Evolutionary conservation across 1,284 basidiomycete species (phyloP).

Genomic region (Volvariella volvacea): DNA sequence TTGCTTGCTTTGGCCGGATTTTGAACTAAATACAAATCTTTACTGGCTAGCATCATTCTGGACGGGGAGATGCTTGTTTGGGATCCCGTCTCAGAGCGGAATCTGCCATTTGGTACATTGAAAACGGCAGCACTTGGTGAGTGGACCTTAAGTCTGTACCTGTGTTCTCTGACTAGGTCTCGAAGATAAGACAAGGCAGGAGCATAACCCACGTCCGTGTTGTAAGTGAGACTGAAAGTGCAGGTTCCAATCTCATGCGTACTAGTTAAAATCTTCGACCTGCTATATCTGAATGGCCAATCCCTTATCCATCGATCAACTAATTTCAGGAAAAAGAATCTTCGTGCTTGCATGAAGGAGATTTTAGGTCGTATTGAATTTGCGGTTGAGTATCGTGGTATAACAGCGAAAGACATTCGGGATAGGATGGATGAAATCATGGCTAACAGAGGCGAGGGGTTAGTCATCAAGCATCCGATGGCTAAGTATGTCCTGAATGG

Average conservation of each 20-base stretch:
- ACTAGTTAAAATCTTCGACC: conserved; percentile 90
- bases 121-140: conserved; percentile 84
- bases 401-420: conserved; percentile 74
- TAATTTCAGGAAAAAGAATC: conserved; percentile 64
- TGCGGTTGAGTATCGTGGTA: conserved; percentile 63
- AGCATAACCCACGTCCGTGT: conserved; percentile 76
- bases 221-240: conserved; percentile 50
- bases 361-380: conserved; percentile 79
- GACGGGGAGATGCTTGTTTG: conserved; percentile 98
- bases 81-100: conserved; percentile 83
- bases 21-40: background rate
- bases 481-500: conserved; percentile 80
- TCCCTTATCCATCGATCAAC: conserved; percentile 60
- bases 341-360: conserved; percentile 54
- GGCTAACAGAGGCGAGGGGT: conserved; percentile 79
- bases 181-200: conserved; percentile 63
- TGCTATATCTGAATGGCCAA: conserved; percentile 79
- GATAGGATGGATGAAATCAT: conserved; percentile 76
- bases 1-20: conserved; percentile 7
- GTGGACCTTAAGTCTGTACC: conserved; percentile 10
- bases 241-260: conserved; percentile 3
- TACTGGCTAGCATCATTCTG: conserved; percentile 65
- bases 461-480: conserved; percentile 83
- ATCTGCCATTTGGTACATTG: conserved; percentile 85
- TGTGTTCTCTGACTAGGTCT: conserved; percentile 1